These are phyloP conservation scores for Ganoderma sinense DNA, from an alignment of 1,284 basidiomycete species.

Conservation along the genomic window DNA sequence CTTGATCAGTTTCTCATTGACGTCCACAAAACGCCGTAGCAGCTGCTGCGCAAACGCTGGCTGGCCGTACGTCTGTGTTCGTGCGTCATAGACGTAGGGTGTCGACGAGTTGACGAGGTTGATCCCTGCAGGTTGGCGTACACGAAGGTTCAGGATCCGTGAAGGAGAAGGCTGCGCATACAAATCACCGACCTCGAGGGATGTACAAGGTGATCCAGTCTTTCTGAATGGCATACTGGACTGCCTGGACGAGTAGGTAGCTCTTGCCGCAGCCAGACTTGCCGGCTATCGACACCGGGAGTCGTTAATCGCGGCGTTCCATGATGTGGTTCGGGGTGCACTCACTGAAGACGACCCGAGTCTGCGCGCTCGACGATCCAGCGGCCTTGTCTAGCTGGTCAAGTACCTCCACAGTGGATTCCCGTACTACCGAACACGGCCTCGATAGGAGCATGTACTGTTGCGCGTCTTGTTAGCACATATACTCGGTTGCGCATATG, in stretches of 20 bases:
- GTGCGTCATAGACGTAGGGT: conserved; percentile 77
- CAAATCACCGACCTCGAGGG: conserved; percentile 69
- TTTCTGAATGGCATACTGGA: conserved; percentile 74
- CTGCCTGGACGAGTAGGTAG: conserved; percentile 81
- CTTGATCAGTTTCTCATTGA: conserved; percentile 56
- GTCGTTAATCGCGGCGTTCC: background rate
- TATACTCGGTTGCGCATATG: background rate
- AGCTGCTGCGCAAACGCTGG: conserved; percentile 68
- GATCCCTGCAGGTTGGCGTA: conserved; percentile 51
- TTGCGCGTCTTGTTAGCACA: background rate
- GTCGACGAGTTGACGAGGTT: conserved; percentile 84
- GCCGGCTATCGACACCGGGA: conserved; percentile 61
- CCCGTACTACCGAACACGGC: conserved; percentile 73
- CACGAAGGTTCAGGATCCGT: background rate
- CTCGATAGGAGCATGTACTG: conserved; percentile 73
- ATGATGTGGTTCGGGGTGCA: conserved; percentile 13
- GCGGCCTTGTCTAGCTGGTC: conserved; percentile 57
- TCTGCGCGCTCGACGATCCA: conserved; percentile 51
- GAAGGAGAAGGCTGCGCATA: conserved; percentile 1
- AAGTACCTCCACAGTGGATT: conserved; percentile 61
- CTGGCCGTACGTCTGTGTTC: conserved; percentile 84
- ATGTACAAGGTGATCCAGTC: conserved; percentile 91
- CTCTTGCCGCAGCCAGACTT: conserved; percentile 86
- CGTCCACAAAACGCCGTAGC: conserved; percentile 63
- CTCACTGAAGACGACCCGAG: conserved; percentile 70